A percentile compares a stretch with the other conserved stretches of the same genome.
Conservation (phyloP, 495 filamentous ascomycete species). For the Aspergillus wentii region DNA sequence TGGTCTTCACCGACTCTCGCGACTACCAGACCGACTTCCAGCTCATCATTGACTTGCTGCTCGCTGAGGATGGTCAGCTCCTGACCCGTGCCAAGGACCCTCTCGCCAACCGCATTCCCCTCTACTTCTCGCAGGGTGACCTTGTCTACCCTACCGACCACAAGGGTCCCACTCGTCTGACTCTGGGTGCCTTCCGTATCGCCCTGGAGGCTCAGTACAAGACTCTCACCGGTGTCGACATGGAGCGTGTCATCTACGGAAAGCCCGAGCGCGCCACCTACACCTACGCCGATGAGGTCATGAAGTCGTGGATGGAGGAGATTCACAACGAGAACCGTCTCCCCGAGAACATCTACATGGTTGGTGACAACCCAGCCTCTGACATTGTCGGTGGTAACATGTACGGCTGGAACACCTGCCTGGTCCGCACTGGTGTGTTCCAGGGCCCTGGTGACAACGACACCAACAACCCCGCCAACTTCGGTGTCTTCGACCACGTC, state of each 20-base stretch:
- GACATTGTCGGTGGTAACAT: slow-evolving; percentile 78
- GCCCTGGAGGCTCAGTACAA: slow-evolving; percentile 76
- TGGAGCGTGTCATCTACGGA: slow-evolving; percentile 81
- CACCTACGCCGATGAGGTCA: slow-evolving; percentile 75
- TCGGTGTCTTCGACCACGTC: slow-evolving; percentile 53
- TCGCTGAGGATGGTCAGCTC: slow-evolving; percentile 65
- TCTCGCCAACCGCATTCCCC: slow-evolving; percentile 62
- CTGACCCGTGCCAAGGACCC: slow-evolving; percentile 65
- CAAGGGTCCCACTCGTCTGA: slow-evolving; percentile 63
- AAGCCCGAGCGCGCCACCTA: slow-evolving; percentile 78
- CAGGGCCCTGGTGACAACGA: slow-evolving; percentile 52
- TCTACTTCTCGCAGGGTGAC: slow-evolving; percentile 74
- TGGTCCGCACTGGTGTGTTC: slow-evolving; percentile 60
- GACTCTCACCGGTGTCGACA: slow-evolving; percentile 64
- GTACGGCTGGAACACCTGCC: slow-evolving; percentile 76
- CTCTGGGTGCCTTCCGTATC: slow-evolving; percentile 72
- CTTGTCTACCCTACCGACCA: slow-evolving; percentile 74
- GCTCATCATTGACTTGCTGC: slow-evolving; percentile 80
- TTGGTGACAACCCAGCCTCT: slow-evolving; percentile 75
- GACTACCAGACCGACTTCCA: slow-evolving; percentile 83
- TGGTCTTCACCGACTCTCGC: slow-evolving; percentile 77
- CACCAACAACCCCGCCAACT: slow-evolving; percentile 51
- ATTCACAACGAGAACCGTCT: slow-evolving; percentile 68
- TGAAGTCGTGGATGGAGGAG: slow-evolving; percentile 69
- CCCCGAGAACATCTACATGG: slow-evolving; percentile 74